Evolutionary conservation across 2,329 filamentous ascomycete genomes (phyloP).

Genomic region (Aspergillus hortae): DNA sequence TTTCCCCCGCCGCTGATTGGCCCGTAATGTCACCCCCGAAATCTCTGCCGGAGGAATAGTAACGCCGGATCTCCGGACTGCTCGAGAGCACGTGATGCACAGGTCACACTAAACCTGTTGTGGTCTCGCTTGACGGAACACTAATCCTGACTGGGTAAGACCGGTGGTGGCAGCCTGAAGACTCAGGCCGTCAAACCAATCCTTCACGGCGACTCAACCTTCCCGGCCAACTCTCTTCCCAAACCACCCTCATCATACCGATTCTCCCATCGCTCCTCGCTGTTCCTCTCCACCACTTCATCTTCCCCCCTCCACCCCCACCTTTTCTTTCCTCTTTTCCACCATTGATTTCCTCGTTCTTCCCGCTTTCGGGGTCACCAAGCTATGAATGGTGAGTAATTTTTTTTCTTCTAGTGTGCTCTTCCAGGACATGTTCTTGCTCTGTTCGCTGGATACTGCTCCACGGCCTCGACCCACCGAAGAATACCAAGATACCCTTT

Average conservation of each 20-base stretch:
- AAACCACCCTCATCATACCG: conserved; percentile 27
- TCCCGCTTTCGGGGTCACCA: conserved; percentile 46
- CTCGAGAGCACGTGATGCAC: conserved; percentile 12
- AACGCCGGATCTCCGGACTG: conserved; percentile 7
- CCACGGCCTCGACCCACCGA: conserved; percentile 39
- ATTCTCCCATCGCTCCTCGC: conserved; percentile 31
- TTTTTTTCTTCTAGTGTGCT: conserved; percentile 27
- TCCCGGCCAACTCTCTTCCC: conserved; percentile 32
- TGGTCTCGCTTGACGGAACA: conserved; percentile 19
- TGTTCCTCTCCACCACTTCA: conserved; percentile 29
- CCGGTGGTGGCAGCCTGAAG: conserved; percentile 20
- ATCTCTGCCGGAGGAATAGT: conserved; percentile 10
- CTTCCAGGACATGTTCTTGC: conserved; percentile 26
- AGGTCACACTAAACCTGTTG: conserved; percentile 15
- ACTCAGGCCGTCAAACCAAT: conserved; percentile 23
- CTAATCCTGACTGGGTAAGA: conserved; percentile 12
- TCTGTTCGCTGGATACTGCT: conserved; percentile 35
- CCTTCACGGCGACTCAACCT: conserved; percentile 26
- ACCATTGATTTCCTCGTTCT: conserved; percentile 30
- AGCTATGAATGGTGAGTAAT: conserved; percentile 59
- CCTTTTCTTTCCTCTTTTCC: conserved; percentile 21
- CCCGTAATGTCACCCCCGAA: neutral
- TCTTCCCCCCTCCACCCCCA: conserved; percentile 15
- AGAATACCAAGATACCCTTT: conserved; percentile 23
- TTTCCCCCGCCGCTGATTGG: conserved; percentile 19